Base-by-base conservation (phyloP, 2,329 filamentous ascomycete genomes). In the Xylaria sp. region DNA sequence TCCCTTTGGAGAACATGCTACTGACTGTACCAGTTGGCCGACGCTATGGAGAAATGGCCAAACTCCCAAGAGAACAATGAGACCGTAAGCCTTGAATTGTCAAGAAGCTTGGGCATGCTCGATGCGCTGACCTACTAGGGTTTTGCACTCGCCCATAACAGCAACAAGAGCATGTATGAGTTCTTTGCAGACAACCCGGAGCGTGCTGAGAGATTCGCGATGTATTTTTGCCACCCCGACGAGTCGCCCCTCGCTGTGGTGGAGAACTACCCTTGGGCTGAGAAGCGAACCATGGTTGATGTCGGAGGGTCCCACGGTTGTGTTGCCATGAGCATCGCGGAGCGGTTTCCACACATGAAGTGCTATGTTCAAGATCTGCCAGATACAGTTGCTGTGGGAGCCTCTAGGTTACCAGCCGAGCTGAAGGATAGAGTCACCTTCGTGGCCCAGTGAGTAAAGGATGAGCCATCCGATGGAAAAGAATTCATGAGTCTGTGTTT, bases 41-140 rank as follows among this genome's bases (percentile, higher is more conserved):
- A 69, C 46, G 66, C 67, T 3, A 60, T 69, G 65, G 60, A 70
- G 46, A 66, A 61, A 55, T 71, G 68, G 69, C 69, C 67, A 2
- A 65, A 63, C 34, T 68, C 65, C 3, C 63, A 69, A 51, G 66
- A 70, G 39, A 63, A 56, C 35, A 67, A 63, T 37, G 62, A 70
- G 57, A 68, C 68, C 9, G 64, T 64, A 58, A 16, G 65, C 30
- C 11, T 52, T 47, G 11, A 35, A 19, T 30, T 34, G 5, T 13
- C 47, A 13, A 30, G 19, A 35, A 23, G 11, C 16, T 18, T 37
- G 56, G 49, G 52, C 46, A 42, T 55, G 54, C 19, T 4, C 8
- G 11, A 50, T 13, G 11, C 18, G 10, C 49, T 35, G 23, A 51
- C 23, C 3, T 34, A 23, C 35, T 30, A 65, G 60, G 67, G 67